Percentiles rank a stretch among this genome's conserved stretches.
Conservation (phyloP, 306 rosid genomes). For the Malus domestica region ASM211411v1 NC_041803.1:22676001-22676500, state of each 20-base stretch:
- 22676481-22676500: neutral
- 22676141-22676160: neutral
- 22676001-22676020: constrained; percentile 66
- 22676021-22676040: constrained; percentile 61
- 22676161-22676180: neutral
- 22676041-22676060: neutral
- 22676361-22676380: neutral
- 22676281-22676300: neutral
- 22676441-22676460: too few relatives aligned
- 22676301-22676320: neutral
- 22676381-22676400: neutral
- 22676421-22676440: neutral
- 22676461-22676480: neutral
- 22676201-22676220: neutral
- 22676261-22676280: neutral
- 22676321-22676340: neutral
- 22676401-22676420: neutral
- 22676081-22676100: neutral
- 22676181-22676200: neutral
- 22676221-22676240: neutral
- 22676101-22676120: neutral
- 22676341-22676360: neutral
- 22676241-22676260: neutral
- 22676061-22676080: neutral
- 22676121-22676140: neutral